A percentile compares a stretch with the other conserved stretches of the same genome.
Conservation (phyloP, 176 grass and related monocot species). For the Saccharum spontaneum region DNA sequence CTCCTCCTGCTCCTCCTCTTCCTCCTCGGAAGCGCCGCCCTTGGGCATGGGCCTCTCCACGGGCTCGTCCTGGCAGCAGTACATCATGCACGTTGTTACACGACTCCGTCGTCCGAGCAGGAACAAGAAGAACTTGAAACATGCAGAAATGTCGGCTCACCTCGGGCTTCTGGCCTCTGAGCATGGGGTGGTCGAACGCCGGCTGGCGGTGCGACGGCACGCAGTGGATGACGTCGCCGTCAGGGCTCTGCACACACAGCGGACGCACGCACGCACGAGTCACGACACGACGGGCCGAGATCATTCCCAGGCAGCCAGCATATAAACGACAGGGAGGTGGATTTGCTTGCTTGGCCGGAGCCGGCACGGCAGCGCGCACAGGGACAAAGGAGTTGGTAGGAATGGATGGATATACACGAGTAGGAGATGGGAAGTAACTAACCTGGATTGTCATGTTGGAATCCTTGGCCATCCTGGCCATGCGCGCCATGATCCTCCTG, state of each 20-base stretch:
- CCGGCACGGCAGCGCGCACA: not conserved
- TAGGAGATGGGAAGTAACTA: not conserved
- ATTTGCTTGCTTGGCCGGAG: not conserved
- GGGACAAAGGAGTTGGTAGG: not conserved
- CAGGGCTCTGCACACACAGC: slow-evolving; percentile 52
- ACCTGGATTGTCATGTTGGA: slow-evolving; percentile 68
- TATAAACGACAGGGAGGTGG: not conserved
- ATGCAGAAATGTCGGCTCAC: not conserved
- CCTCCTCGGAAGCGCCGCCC: not conserved
- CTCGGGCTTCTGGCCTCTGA: slow-evolving; percentile 59
- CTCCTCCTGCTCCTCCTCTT: not conserved
- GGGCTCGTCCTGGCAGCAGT: slow-evolving; percentile 49
- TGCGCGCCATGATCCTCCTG: slow-evolving; percentile 38
- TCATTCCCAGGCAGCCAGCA: not conserved
- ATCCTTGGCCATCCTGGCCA: slow-evolving; percentile 47
- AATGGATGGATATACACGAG: not conserved
- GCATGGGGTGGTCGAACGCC: slow-evolving; percentile 66
- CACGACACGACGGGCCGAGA: not conserved
- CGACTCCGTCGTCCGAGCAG: not conserved
- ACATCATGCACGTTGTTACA: not conserved
- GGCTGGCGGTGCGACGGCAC: slow-evolving; percentile 76
- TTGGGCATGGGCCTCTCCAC: slow-evolving; percentile 30
- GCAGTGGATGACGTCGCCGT: slow-evolving; percentile 81
- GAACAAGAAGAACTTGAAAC: not conserved
- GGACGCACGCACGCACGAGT: not conserved